Base-by-base conservation (phyloP, 169 alveolate species). In the Babesia bovis region DNA sequence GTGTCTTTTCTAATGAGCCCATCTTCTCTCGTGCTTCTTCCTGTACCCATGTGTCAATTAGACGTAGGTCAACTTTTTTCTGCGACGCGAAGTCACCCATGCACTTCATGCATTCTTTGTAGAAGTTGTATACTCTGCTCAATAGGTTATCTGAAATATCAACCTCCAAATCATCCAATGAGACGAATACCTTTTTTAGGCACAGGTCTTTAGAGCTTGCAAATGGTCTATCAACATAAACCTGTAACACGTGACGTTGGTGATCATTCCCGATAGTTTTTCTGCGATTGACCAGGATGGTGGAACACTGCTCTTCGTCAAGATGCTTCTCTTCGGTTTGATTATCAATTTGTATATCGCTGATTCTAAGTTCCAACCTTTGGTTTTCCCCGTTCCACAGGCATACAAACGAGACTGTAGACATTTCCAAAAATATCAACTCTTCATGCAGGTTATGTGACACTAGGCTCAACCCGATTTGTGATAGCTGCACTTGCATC, bases 341-440 rank as follows among this genome's bases (percentile, higher is more conserved):
- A 53, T 85, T 84, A 59, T 91, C 95, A 51, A 91, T 58, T 41
- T 91, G 95, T 4, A 91, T 90, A 61, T 89, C 94, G 21, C 90
- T 82, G 35, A 91, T 84, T 66, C 90, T 83, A 5, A 91, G 65
- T 40, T 85, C 90, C 36, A 91, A 82, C 28, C 86, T 77, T 83
- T 91, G 94, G 50, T 89, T 75, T 58, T 91, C 95, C 40, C 90
- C 92, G 44, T 88, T 85, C 85, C 81, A 85, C 68, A 79, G 83
- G 51, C 84, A 82, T 23, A 89, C 73, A 25, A 87, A 75, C 65
- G 90, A 82, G 58, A 89, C 67, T 44, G 85, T 88, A 13, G 92
- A 84, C 70, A 91, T 44, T 42, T 91, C 95, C 28, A 90, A 82
- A 76, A 89, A 91, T 68, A 90, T 81, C 13, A 91, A 83, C 70